Evolutionary conservation across 2,329 filamentous ascomycete species (phyloP).

Genomic region (Balansia obtecta): DNA sequence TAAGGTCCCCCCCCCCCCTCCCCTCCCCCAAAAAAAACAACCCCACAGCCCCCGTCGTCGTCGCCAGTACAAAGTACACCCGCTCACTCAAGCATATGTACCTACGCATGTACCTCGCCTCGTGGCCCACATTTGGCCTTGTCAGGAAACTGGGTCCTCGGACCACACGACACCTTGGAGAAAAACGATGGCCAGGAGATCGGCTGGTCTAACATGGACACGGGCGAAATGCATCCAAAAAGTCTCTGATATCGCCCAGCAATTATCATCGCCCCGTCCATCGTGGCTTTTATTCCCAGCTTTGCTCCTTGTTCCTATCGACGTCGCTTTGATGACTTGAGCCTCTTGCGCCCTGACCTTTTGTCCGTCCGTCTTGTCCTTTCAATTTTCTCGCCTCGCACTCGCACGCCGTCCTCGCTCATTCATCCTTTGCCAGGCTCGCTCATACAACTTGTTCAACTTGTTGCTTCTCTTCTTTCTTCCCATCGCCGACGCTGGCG

Average conservation of each 20-base stretch:
- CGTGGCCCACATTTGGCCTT: constrained; percentile 6
- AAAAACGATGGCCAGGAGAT: constrained; percentile 24
- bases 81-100: too few species aligned
- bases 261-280: constrained; percentile 10
- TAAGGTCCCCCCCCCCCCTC: too few species aligned
- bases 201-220: constrained; percentile 6
- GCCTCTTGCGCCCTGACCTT: constrained; percentile 4
- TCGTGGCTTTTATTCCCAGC: constrained; percentile 3
- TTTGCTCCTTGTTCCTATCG: constrained; percentile 5
- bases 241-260: constrained; percentile 11
- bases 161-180: constrained; percentile 27
- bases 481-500: constrained; percentile 2
- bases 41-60: too few species aligned
- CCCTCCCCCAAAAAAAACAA: too few species aligned
- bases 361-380: constrained; percentile 1
- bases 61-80: too few species aligned
- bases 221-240: constrained; percentile 2
- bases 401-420: constrained; percentile 5
- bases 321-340: constrained; percentile 8
- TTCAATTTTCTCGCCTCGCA: constrained; percentile 7
- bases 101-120: constrained; percentile 1
- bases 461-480: too few species aligned
- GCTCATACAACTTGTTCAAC: too few species aligned
- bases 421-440: constrained; percentile 3
- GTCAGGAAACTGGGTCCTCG: constrained; percentile 14